These are phyloP conservation scores for Thozetella sp. DNA, from an alignment of 495 filamentous ascomycete species.

Conservation along the genomic window DNA sequence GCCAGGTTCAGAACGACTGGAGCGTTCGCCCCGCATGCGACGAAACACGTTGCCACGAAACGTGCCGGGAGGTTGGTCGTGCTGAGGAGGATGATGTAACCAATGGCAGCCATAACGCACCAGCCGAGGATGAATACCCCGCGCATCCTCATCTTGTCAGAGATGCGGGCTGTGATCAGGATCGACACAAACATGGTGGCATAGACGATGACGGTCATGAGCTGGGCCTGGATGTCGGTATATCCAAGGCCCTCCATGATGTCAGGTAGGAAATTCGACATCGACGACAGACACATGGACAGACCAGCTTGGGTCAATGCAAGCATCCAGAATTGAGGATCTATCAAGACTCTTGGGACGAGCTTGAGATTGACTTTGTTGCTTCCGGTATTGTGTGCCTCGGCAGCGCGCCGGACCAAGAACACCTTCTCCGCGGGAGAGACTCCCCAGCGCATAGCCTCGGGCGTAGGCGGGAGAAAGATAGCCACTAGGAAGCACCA, in stretches of 20 bases:
- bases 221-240: background rate
- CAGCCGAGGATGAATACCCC: background rate
- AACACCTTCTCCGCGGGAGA: constrained; percentile 25
- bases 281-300: background rate
- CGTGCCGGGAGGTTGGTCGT: background rate
- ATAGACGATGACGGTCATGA: constrained; percentile 3
- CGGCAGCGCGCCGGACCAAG: background rate
- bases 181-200: background rate
- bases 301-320: background rate
- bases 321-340: background rate
- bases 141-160: background rate
- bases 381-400: background rate
- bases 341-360: background rate
- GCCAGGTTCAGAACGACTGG: background rate
- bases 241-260: constrained; percentile 1
- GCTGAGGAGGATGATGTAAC: background rate
- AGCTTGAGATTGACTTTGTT: background rate
- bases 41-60: background rate
- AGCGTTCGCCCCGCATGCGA: background rate
- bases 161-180: background rate
- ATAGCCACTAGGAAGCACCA: constrained; percentile 54
- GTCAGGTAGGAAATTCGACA: background rate
- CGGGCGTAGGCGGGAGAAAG: constrained; percentile 58
- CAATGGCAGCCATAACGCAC: background rate
- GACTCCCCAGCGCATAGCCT: constrained; percentile 41